Percentiles rank a stretch among this genome's conserved stretches.
Conservation (phyloP, 306 rosid species). For the Vigna unguiculata region DNA sequence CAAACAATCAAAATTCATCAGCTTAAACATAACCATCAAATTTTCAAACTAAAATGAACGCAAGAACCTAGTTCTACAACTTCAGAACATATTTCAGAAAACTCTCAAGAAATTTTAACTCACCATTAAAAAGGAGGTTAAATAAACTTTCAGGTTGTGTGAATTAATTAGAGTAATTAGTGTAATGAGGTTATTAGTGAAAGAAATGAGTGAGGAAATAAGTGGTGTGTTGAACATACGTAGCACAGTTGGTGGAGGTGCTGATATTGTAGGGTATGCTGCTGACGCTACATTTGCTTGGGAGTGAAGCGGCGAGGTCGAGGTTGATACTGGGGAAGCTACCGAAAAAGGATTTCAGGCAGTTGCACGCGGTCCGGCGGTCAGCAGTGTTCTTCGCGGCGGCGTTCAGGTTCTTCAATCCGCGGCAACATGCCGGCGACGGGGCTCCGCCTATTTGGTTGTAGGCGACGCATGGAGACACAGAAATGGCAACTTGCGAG, state of each 20-base stretch:
- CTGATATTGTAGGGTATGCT: constrained; percentile 73
- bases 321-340: neutral
- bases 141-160: neutral
- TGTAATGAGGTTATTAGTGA: neutral
- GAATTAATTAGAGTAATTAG: too few relatives aligned
- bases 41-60: neutral
- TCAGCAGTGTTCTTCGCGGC: constrained; percentile 37
- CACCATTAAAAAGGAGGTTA: neutral
- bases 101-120: neutral
- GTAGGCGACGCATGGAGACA: constrained; percentile 35
- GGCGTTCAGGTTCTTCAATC: constrained; percentile 11
- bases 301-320: constrained; percentile 40
- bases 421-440: constrained; percentile 26
- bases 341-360: constrained; percentile 54
- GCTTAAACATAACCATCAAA: too few relatives aligned
- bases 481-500: neutral
- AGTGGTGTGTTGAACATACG: neutral
- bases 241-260: constrained; percentile 55
- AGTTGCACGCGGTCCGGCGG: constrained; percentile 43
- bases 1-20: neutral
- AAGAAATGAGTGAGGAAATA: neutral
- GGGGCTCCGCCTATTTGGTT: neutral
- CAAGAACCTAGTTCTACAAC: neutral
- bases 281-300: constrained; percentile 45
- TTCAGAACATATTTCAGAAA: neutral